Evolutionary conservation across 164 flowering plant species (phyloP).

Genomic region (Vitis rupestris): DNA sequence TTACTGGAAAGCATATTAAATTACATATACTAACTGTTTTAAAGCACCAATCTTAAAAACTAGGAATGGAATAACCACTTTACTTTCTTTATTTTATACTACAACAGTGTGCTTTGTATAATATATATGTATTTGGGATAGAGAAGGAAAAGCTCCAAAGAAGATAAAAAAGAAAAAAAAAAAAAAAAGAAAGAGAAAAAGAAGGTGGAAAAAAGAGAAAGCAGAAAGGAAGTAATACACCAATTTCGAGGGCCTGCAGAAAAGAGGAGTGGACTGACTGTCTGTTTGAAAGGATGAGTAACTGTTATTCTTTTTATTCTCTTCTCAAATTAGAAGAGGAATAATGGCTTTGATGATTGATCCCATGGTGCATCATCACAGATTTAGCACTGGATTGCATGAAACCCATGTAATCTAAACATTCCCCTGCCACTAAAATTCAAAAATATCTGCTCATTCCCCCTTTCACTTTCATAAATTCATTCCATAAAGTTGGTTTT

Average conservation of each 20-base stretch:
- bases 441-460: too few relatives aligned
- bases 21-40: constrained; percentile 2
- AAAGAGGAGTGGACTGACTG: constrained; percentile 29
- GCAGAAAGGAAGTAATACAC: constrained; percentile 6
- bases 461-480: too few relatives aligned
- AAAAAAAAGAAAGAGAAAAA: constrained; percentile 8
- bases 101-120: background rate
- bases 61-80: background rate
- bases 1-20: constrained; percentile 6
- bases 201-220: constrained; percentile 10
- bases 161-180: constrained; percentile 7
- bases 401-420: constrained; percentile 13
- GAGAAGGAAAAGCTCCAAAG: constrained; percentile 5
- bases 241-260: constrained; percentile 14
- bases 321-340: constrained; percentile 14
- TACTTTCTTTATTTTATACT: background rate
- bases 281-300: constrained; percentile 37
- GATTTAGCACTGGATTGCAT: constrained; percentile 4
- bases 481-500: too few relatives aligned
- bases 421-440: too few relatives aligned
- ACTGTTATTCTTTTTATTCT: constrained; percentile 8
- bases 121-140: background rate
- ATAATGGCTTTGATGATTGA: constrained; percentile 20
- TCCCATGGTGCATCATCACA: constrained; percentile 6
- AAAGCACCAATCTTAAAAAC: constrained; percentile 19